A percentile compares a stretch with the other conserved stretches of the same genome.
phyloP scores from a whole-genome alignment of 148 eudicot genomes.

The Oxyria digyna region DNA sequence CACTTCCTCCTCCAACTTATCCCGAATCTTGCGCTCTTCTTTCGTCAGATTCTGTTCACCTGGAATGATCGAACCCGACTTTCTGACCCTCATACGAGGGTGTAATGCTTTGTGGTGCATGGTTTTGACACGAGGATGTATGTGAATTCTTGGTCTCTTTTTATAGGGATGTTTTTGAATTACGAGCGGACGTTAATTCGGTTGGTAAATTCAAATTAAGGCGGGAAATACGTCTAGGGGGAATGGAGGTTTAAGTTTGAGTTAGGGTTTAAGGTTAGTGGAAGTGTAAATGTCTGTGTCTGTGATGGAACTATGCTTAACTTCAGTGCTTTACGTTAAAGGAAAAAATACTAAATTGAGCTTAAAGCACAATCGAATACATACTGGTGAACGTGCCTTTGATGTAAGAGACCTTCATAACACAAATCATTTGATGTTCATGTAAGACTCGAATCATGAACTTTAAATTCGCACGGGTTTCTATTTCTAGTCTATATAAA shows the following conservation, averaged over 20 bases:
- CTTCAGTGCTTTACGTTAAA: constrained; percentile 3
- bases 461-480: too few species aligned
- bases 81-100: not conserved
- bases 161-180: not conserved
- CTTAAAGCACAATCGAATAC: constrained; percentile 11
- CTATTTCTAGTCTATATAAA: too few species aligned
- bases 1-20: constrained; percentile 50
- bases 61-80: not conserved
- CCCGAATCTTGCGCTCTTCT: constrained; percentile 45
- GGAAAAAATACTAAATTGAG: not conserved
- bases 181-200: constrained; percentile 21
- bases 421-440: too few species aligned
- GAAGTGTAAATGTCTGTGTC: too few species aligned
- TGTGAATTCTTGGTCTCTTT: not conserved
- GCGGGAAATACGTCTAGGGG: constrained; percentile 27
- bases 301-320: not conserved
- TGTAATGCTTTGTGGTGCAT: not conserved
- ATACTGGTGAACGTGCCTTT: constrained; percentile 1
- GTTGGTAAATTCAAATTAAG: constrained; percentile 22
- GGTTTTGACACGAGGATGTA: not conserved
- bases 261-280: not conserved
- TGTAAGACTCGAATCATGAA: too few species aligned
- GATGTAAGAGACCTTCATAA: not conserved
- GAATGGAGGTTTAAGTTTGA: not conserved
- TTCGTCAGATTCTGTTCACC: constrained; percentile 12